Evolutionary conservation across 1,139 yeast genomes (phyloP).

Genomic region (Torulaspora pretoriensis): DNA sequence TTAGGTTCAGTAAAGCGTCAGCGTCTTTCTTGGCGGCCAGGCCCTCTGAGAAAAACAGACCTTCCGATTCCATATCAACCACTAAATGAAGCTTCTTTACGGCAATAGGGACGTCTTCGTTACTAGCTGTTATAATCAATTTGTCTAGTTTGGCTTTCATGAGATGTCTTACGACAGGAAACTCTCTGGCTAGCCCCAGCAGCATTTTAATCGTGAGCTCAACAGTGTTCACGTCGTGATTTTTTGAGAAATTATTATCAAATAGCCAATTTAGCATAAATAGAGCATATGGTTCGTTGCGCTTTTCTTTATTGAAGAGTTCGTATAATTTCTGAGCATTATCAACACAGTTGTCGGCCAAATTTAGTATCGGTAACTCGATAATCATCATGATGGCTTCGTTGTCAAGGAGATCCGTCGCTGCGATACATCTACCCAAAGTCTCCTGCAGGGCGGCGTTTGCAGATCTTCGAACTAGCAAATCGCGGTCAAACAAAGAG

Average conservation of each 20-base stretch:
- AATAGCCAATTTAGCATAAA: slow-evolving; percentile 25
- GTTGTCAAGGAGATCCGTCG: slow-evolving; percentile 21
- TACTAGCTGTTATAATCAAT: background rate
- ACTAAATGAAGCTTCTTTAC: slow-evolving; percentile 5
- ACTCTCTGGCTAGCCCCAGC: background rate
- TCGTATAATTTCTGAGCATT: slow-evolving; percentile 37
- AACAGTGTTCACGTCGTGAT: slow-evolving; percentile 29
- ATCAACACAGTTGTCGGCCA: slow-evolving; percentile 40
- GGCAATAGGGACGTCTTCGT: background rate
- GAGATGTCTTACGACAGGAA: background rate
- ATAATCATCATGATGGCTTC: slow-evolving; percentile 47
- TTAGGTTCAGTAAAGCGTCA: background rate
- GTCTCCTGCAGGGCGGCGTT: slow-evolving; percentile 85
- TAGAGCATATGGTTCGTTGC: slow-evolving; percentile 18
- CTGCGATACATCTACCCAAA: slow-evolving; percentile 65
- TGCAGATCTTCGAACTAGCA: slow-evolving; percentile 73
- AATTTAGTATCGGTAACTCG: slow-evolving; percentile 51
- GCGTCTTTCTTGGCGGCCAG: background rate
- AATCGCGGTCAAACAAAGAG: slow-evolving; percentile 66
- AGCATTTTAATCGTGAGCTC: slow-evolving; percentile 25
- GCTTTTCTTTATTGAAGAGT: slow-evolving; percentile 12
- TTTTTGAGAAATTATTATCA: slow-evolving; percentile 24
- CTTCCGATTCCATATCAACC: slow-evolving; percentile 2
- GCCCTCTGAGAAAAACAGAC: background rate
- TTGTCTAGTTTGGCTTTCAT: slow-evolving; percentile 1